Base-by-base conservation (phyloP, 2,329 filamentous ascomycete species). In the Fusarium tupiense region DNA sequence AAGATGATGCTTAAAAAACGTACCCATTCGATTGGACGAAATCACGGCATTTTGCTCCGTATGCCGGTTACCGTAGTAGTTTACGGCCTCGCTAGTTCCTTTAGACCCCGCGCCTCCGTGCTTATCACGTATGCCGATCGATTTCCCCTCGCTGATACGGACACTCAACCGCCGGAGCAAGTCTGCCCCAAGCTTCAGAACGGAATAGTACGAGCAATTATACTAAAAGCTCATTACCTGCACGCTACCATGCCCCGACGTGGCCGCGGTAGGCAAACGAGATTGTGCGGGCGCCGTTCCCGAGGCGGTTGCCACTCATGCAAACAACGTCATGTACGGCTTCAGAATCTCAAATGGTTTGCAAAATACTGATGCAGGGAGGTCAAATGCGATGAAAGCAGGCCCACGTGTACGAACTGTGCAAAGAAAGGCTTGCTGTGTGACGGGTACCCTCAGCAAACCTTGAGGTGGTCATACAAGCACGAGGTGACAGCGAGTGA, bases 281-380 rank as follows among this genome's bases (percentile, higher is more conserved):
- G 50, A 12, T 12, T 14, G 2, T 37, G 8, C 10, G 50, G 50
- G n/a, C 50, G 24, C 2, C 50, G 50, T 10, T 53, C 33, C n/a
- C 33, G 50, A 9, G 50, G 50, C 5, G 50, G 50, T 2, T 53
- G 50, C 12, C 9, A 37, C 4, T 24, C 49, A 16, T 53, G 50
- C 14, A 53, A 53, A 8, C 50, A 37, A 7, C 5, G 50, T 9
- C 50, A 53, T 37, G 50, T 53, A 53, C 5, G 50, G 3, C 9
- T 6, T 12, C 9, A 14, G n/a, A 14, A 16, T 20, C 6, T 6
- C 1, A 5, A 7, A 20, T 16, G 17, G 2, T 14, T 0, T 4
- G 4, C 8, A 4, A 8, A 6, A 11, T 11, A 26, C 49, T 53
- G 12, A 53, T n/a, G 0, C 5, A 8, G 4, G 2, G 10, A 53